Evolutionary conservation across 129 eudicot genomes (phyloP).

Genomic region (Smallanthus sonchifolius): DNA sequence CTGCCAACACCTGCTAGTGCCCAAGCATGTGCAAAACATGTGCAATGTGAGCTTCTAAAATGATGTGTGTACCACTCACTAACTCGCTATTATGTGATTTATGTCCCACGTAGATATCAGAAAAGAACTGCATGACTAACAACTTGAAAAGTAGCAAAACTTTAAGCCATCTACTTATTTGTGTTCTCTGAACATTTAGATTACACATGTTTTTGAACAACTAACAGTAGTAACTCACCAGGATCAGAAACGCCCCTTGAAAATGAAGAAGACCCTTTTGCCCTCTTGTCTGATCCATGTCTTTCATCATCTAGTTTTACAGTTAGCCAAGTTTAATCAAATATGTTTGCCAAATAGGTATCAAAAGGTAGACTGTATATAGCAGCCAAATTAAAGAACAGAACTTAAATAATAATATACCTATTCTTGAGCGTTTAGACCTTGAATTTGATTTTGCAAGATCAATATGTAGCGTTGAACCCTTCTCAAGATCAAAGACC

Average conservation of each 20-base stretch:
- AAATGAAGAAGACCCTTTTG: conserved; percentile 51
- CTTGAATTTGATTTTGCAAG: conserved; percentile 95
- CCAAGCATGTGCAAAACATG: conserved; percentile 95
- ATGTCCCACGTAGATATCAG: conserved; percentile 15
- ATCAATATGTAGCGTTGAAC: conserved; percentile 74
- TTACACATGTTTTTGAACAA: not conserved
- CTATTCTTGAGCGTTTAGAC: conserved; percentile 86
- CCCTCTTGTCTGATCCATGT: conserved; percentile 68
- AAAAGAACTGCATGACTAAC: conserved; percentile 24
- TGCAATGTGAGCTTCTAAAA: conserved; percentile 84
- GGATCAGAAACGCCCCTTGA: conserved; percentile 51
- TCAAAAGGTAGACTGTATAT: not conserved
- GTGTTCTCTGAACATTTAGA: not conserved
- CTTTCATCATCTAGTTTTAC: conserved; percentile 66
- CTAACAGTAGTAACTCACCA: conserved; percentile 52
- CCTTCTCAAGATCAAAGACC: conserved; percentile 92
- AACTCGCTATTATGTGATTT: conserved; percentile 24
- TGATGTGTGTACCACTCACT: conserved; percentile 64
- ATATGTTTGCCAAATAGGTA: not conserved
- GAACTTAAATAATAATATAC: conserved; percentile 26
- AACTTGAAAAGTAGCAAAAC: conserved; percentile 9
- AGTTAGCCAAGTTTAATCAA: conserved; percentile 2
- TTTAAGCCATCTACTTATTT: conserved; percentile 8
- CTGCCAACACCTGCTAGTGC: conserved; percentile 99
- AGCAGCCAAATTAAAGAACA: not conserved